Conservation (phyloP, 768 basidiomycete species). For the Coprinellus micaceus region DNA sequence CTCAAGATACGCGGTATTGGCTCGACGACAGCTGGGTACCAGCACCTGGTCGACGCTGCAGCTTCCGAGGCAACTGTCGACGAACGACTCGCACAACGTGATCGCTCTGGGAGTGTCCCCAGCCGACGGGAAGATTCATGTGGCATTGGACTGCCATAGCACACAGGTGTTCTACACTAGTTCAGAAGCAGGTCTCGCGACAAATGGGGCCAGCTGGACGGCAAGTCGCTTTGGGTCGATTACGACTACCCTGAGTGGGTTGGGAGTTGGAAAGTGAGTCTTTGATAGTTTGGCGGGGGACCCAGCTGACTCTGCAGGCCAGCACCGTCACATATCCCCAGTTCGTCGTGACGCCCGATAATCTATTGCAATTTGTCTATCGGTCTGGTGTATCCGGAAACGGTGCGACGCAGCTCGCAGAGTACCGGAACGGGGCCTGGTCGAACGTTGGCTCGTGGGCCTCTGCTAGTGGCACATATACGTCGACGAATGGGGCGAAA, state of each 20-base stretch:
- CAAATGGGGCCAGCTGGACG: constrained; percentile 39
- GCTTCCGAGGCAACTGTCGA: constrained; percentile 38
- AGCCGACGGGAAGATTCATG: constrained; percentile 42
- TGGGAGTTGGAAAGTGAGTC: constrained; percentile 41
- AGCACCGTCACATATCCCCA: constrained; percentile 46
- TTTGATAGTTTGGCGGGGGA: too few species aligned
- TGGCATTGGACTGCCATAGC: constrained; percentile 46
- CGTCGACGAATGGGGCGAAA: constrained; percentile 36
- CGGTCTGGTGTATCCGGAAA: constrained; percentile 45
- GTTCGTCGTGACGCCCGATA: constrained; percentile 44
- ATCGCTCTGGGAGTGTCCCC: constrained; percentile 43
- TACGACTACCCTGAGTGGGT: constrained; percentile 35
- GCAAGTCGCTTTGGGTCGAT: constrained; percentile 40
- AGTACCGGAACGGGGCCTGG: constrained; percentile 40
- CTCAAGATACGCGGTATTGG: constrained; percentile 35
- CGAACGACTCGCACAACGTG: constrained; percentile 43
- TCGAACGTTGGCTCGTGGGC: constrained; percentile 46
- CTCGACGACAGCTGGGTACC: constrained; percentile 36
- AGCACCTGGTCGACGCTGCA: constrained; percentile 40
- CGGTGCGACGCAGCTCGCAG: constrained; percentile 44
- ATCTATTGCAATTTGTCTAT: constrained; percentile 46
- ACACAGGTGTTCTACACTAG: constrained; percentile 40
- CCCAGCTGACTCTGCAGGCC: too few species aligned
- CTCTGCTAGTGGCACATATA: constrained; percentile 39
- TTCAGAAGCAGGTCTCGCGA: constrained; percentile 37